Conservation (phyloP, 257 asterid genomes). For the Leptodermis oblonga region DNA sequence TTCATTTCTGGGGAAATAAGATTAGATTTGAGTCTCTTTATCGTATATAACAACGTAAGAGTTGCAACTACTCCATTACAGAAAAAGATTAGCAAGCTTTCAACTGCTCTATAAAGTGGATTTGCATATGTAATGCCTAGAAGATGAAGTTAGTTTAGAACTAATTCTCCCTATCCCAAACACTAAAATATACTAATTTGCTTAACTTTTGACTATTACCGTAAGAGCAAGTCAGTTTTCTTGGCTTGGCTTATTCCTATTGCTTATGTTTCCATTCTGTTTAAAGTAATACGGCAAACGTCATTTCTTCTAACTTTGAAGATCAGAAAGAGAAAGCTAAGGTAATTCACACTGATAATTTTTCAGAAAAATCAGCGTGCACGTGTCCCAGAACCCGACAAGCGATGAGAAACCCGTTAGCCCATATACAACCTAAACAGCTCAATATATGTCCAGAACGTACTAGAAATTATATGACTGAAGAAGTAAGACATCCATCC, state of each 20-base stretch:
- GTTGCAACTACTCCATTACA: constrained; percentile 29
- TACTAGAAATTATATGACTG: background rate
- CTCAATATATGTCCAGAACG: background rate
- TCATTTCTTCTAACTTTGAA: background rate
- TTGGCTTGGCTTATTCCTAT: constrained; percentile 20
- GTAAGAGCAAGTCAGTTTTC: constrained; percentile 11
- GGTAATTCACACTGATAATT: background rate
- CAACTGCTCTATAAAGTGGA: constrained; percentile 34
- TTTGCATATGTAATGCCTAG: constrained; percentile 26
- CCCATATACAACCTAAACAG: background rate
- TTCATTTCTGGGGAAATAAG: background rate
- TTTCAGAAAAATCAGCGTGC: background rate
- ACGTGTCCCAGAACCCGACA: too few relatives aligned
- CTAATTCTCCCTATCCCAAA: constrained; percentile 12
- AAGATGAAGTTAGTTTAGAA: constrained; percentile 10
- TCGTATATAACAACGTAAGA: constrained; percentile 32
- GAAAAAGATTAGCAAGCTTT: background rate
- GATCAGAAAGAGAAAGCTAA: background rate
- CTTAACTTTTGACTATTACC: constrained; percentile 13
- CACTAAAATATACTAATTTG: background rate
- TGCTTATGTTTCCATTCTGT: constrained; percentile 13
- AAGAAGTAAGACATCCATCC: background rate
- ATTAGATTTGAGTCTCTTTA: background rate
- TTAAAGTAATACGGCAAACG: background rate
- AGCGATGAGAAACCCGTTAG: too few relatives aligned